Conservation (phyloP, 257 asterid species). For the Jasminum sambac region DNA sequence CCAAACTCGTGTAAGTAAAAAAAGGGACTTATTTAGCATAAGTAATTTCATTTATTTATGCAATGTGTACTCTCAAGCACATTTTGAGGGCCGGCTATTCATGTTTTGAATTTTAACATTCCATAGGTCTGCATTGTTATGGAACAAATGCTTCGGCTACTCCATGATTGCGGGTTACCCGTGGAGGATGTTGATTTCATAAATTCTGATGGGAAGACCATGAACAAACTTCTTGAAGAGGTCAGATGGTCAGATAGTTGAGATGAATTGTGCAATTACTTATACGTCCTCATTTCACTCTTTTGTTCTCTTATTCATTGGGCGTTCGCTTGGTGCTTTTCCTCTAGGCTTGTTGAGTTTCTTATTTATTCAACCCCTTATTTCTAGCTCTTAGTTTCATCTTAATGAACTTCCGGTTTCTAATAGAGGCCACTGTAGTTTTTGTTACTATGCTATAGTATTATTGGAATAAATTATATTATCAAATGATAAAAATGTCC, state of each 20-base stretch:
- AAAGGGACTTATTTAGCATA: not conserved
- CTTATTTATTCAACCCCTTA: not conserved
- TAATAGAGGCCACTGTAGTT: not conserved
- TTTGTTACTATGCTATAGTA: not conserved
- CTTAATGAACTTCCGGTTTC: not conserved
- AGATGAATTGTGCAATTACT: conserved; percentile 7
- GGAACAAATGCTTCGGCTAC: conserved; percentile 93
- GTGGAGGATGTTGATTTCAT: conserved; percentile 81
- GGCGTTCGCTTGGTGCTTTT: not conserved
- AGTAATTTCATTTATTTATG: not conserved
- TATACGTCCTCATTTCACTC: not conserved
- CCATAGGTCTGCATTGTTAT: conserved; percentile 78
- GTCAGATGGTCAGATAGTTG: conserved; percentile 39
- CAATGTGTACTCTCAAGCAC: not conserved
- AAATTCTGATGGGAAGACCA: conserved; percentile 81
- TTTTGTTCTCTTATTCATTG: not conserved
- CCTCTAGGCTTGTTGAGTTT: not conserved
- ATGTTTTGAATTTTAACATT: conserved; percentile 12
- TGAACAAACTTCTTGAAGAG: conserved; percentile 88
- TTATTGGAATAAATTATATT: not conserved
- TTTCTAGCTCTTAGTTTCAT: not conserved
- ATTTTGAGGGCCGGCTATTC: not conserved
- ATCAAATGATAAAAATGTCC: not conserved
- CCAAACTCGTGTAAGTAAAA: not conserved
- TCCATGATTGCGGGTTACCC: conserved; percentile 92